These are phyloP conservation scores for Fonsecaea pugnacius DNA, from an alignment of 2,329 filamentous ascomycete genomes.

Conservation along the genomic window DNA sequence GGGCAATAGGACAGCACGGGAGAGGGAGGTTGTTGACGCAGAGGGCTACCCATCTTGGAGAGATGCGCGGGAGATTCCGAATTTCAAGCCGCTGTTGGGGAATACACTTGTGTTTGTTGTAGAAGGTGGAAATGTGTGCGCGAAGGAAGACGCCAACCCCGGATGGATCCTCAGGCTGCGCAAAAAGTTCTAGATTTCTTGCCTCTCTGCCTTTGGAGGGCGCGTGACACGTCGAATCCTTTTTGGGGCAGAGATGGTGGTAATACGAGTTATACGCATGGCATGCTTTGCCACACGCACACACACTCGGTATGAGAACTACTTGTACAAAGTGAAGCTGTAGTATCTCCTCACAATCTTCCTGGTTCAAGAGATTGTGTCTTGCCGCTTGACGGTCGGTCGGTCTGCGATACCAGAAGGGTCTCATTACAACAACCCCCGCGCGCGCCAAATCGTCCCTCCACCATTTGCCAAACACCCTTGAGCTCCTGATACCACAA, in stretches of 20 bases:
- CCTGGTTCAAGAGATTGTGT: neutral
- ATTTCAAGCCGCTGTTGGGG: no score
- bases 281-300: neutral
- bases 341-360: neutral
- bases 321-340: neutral
- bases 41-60: neutral
- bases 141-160: neutral
- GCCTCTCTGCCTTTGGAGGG: neutral
- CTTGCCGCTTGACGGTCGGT: neutral
- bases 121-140: no score
- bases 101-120: no score
- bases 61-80: neutral
- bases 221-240: slow-evolving; percentile 24
- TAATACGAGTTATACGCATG: neutral
- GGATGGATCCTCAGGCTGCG: neutral
- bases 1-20: neutral
- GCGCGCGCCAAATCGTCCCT: neutral
- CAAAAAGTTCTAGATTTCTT: neutral
- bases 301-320: no score
- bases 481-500: neutral
- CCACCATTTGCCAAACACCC: neutral
- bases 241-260: neutral
- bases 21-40: neutral
- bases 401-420: neutral
- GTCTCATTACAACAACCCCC: neutral